These are phyloP conservation scores for Porphyrellus cyaneotinctus DNA, from an alignment of 768 basidiomycete genomes.

Conservation along the genomic window DNA sequence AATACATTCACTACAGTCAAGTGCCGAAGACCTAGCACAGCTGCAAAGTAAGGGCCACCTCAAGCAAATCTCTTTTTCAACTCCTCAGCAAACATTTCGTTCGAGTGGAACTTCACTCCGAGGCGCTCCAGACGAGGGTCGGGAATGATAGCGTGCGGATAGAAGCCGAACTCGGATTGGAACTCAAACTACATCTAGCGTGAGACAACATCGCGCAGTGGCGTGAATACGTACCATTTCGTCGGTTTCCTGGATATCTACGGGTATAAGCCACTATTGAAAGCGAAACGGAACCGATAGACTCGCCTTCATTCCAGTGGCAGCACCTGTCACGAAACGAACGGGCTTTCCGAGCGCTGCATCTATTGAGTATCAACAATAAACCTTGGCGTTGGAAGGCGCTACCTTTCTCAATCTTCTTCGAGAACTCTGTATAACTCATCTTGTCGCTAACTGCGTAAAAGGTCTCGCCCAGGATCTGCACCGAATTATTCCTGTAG, in stretches of 20 bases:
- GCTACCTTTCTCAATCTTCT: slow-evolving; percentile 17
- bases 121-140: slow-evolving; percentile 26
- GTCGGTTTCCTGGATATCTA: slow-evolving; percentile 17
- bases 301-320: slow-evolving; percentile 18
- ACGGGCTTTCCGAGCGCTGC: slow-evolving; percentile 27
- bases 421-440: slow-evolving; percentile 13
- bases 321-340: slow-evolving; percentile 16
- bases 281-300: too few relatives aligned
- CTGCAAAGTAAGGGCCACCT: background rate
- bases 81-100: slow-evolving; percentile 15
- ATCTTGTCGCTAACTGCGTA: slow-evolving; percentile 23
- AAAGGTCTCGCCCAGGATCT: slow-evolving; percentile 21
- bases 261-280: background rate
- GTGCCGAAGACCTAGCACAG: too few relatives aligned
- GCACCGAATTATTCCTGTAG: slow-evolving; percentile 17
- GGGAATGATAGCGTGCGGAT: slow-evolving; percentile 15
- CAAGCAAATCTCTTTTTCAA: slow-evolving; percentile 18
- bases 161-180: slow-evolving; percentile 26
- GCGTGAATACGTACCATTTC: slow-evolving; percentile 20
- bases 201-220: background rate
- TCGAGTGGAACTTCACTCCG: slow-evolving; percentile 26
- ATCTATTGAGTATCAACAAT: background rate
- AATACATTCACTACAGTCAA: too few relatives aligned
- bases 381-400: background rate
- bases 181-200: slow-evolving; percentile 16